A percentile compares a stretch with the other conserved stretches of the same genome.
Conservation (phyloP, 2,329 filamentous ascomycete genomes). For the Cordyceps pruinosa region DNA sequence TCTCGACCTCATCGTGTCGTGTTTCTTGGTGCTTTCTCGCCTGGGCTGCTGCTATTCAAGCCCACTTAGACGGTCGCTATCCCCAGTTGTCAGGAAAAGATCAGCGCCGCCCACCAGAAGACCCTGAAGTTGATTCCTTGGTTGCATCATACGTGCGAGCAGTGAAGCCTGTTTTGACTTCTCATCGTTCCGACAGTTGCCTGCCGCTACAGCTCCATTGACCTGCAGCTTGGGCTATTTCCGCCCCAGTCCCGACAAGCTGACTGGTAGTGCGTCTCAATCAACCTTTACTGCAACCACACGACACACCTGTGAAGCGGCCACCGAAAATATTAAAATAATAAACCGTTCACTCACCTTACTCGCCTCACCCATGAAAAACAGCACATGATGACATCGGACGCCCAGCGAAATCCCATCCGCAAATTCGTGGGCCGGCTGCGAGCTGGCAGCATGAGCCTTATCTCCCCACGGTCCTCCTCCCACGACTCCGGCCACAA, state of each 20-base stretch:
- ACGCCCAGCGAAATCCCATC: neutral
- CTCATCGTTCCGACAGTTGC: neutral
- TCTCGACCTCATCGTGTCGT: neutral
- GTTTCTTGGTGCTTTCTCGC: neutral
- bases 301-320: neutral
- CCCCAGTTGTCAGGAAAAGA: neutral
- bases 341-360: neutral
- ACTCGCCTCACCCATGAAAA: neutral
- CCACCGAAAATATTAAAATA: neutral
- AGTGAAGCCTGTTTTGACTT: neutral
- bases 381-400: neutral
- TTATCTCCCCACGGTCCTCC: slow-evolving; percentile 4
- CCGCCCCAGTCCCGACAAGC: neutral
- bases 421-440: slow-evolving; percentile 10
- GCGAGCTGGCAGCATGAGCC: slow-evolving; percentile 10
- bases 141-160: neutral
- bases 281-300: neutral
- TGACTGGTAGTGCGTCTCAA: neutral
- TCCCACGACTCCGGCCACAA: neutral
- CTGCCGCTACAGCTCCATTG: neutral
- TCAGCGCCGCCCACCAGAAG: slow-evolving; percentile 5
- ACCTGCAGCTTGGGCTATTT: slow-evolving; percentile 6
- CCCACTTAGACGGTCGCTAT: slow-evolving; percentile 8
- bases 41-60: neutral
- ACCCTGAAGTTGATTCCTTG: slow-evolving; percentile 9